Percentiles rank a stretch among this genome's conserved stretches.
Evolutionary conservation across 768 basidiomycete genomes (phyloP).

Genomic region (Candolleomyces eurysporus): DNA sequence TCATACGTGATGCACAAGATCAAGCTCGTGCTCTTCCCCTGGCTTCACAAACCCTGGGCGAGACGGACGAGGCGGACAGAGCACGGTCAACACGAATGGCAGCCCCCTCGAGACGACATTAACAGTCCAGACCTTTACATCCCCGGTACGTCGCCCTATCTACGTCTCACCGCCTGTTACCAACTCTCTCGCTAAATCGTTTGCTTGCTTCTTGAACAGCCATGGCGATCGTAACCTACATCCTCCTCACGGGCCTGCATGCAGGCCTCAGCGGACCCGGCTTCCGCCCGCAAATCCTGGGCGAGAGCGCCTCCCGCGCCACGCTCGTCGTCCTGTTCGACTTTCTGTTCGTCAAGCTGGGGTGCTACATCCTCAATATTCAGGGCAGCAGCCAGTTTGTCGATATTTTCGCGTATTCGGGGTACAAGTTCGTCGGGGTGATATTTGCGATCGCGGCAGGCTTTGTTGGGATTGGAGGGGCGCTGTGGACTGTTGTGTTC

Average conservation of each 20-base stretch:
- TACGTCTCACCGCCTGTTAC: too few relatives aligned
- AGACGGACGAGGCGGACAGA: conserved; percentile 66
- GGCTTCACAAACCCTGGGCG: conserved; percentile 88
- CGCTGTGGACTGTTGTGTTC: conserved; percentile 71
- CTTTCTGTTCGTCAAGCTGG: conserved; percentile 84
- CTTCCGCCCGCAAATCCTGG: conserved; percentile 86
- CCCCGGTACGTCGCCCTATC: conserved; percentile 51
- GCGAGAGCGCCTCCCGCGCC: conserved; percentile 81
- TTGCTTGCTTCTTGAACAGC: conserved; percentile 41
- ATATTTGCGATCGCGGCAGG: conserved; percentile 77
- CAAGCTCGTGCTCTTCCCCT: conserved; percentile 87
- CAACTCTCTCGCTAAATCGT: not conserved
- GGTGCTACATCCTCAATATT: conserved; percentile 92
- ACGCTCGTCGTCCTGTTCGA: conserved; percentile 84
- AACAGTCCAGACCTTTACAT: conserved; percentile 98
- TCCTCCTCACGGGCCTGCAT: conserved; percentile 82
- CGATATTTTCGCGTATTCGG: conserved; percentile 88
- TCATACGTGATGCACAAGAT: conserved; percentile 92
- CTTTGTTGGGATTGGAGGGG: conserved; percentile 58
- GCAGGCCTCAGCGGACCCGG: conserved; percentile 71
- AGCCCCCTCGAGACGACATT: conserved; percentile 88
- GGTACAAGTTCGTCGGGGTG: conserved; percentile 97
- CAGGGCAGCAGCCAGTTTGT: conserved; percentile 66
- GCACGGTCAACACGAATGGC: conserved; percentile 71
- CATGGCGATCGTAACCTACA: conserved; percentile 96